Evolutionary conservation across 2,329 filamentous ascomycete genomes (phyloP).

Genomic region (Pezicula carpinea): DNA sequence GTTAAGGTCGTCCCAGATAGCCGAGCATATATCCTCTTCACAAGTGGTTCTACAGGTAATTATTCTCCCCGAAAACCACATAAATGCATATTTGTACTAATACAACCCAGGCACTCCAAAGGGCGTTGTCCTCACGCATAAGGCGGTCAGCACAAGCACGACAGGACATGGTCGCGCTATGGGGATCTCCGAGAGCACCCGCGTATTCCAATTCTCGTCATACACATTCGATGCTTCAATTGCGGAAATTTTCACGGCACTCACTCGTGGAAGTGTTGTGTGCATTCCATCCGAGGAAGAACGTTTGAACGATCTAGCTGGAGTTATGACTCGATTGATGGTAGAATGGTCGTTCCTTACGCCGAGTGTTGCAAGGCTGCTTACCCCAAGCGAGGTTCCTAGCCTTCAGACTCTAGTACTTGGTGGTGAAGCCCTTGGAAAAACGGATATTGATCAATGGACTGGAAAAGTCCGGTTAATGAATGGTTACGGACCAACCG

Average conservation of each 20-base stretch:
- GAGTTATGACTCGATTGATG: constrained; percentile 1
- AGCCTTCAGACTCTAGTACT: constrained; percentile 1
- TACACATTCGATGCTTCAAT: constrained; percentile 6
- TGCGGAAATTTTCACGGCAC: constrained; percentile 5
- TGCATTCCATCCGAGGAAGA: constrained; percentile 7
- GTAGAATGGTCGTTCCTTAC: constrained; percentile 5
- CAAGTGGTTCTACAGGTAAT: constrained; percentile 1
- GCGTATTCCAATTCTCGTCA: constrained; percentile 1
- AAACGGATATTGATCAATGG: constrained; percentile 20
- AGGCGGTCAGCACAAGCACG: neutral
- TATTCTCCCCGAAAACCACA: too few species aligned
- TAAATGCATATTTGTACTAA: too few species aligned
- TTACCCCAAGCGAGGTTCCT: neutral
- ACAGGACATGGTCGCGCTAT: neutral
- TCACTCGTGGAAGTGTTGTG: constrained; percentile 4
- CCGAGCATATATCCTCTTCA: constrained; percentile 2
- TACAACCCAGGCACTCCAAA: constrained; percentile 1
- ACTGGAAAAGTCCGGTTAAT: constrained; percentile 29
- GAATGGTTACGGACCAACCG: constrained; percentile 71
- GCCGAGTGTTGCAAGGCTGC: constrained; percentile 4
- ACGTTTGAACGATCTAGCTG: constrained; percentile 5
- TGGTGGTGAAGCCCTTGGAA: constrained; percentile 52
- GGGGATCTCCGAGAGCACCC: neutral
- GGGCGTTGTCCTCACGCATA: neutral
- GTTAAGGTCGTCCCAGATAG: neutral